Evolutionary conservation across 768 basidiomycete genomes (phyloP), one percentile per base, ranked within the genome.

Genomic region (Rossbeevera mucosa): DNA sequence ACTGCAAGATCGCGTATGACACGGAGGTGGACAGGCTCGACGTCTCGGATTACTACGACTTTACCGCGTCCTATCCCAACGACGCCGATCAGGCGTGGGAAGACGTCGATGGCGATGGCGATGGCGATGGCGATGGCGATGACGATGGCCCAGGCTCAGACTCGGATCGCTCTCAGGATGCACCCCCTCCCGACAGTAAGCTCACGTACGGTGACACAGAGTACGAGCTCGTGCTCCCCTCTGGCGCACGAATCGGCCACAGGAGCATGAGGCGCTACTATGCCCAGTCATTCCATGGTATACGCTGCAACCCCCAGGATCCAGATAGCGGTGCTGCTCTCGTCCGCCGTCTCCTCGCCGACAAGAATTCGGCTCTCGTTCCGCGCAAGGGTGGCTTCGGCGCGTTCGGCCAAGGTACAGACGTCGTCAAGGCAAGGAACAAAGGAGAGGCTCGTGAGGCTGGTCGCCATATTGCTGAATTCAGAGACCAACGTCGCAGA

Each of bases 1-100:
- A 99, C 64, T 97, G 94, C 79, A 97, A 96, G 72, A 83, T 99
- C 57, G 88, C 91, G 0, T 98, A 95, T 69, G 91, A 93, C 53
- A 71, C 79, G 1, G 85, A 90, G 60, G 64, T 73, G 33, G 92
- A 97, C 64, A 80, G 84, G 38, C 80, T 94, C 48, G 94, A 95
- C 59, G 58, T 95, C 5, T 90, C 93, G 0, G 94, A 97, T 59
- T 97, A 77, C 65, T 99, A 98, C 72, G 93, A 96, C 69, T 98
- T 95, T 67, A 78, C 85, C 0, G 68, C 76, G 1, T 91, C 88
- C 11, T 95, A 95, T 64, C 88, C 89, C 0, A 72, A 72, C 9
- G 74, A 76, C 54, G 60, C 77, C 50, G 74, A 71, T 21, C 64
- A 70, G 2, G 70, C 61, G 7, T 72, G 66, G 63, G 75, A 74